phyloP scores from a whole-genome alignment of 2,329 filamentous ascomycete genomes.

The Emergomyces pasteurianus region DNA sequence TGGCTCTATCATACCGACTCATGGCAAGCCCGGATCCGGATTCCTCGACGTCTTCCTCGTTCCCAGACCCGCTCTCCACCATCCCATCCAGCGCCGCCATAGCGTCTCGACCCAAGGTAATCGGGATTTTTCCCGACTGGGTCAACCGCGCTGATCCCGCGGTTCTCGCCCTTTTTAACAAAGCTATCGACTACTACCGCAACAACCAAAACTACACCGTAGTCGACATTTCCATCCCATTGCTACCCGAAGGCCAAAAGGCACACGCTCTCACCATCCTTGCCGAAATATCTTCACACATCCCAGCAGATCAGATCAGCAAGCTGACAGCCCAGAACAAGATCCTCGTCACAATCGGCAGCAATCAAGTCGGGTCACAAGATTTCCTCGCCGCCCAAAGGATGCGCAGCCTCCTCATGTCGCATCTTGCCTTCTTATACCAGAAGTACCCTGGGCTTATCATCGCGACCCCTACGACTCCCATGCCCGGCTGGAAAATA shows the following conservation, averaged over 20 bases:
- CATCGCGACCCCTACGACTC: constrained; percentile 66
- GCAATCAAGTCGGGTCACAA: constrained; percentile 49
- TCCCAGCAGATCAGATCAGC: constrained; percentile 40
- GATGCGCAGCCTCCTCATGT: constrained; percentile 65
- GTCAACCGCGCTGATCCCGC: constrained; percentile 54
- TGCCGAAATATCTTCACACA: constrained; percentile 49
- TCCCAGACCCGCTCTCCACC: constrained; percentile 43
- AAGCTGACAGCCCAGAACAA: constrained; percentile 56
- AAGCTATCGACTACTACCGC: constrained; percentile 45
- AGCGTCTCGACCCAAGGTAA: constrained; percentile 37
- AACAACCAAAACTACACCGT: constrained; percentile 29
- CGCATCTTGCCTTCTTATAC: constrained; percentile 62
- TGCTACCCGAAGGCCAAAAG: constrained; percentile 56
- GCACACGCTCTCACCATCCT: constrained; percentile 71
- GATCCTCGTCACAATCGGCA: constrained; percentile 53
- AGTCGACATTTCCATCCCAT: constrained; percentile 41
- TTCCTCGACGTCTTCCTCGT: constrained; percentile 48
- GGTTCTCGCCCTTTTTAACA: constrained; percentile 51
- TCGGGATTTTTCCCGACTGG: constrained; percentile 61
- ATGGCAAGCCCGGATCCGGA: constrained; percentile 62
- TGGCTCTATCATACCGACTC: constrained; percentile 69
- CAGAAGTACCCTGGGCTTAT: constrained; percentile 60
- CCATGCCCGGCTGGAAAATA: constrained; percentile 63
- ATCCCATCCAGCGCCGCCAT: constrained; percentile 29
- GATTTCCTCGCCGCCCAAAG: constrained; percentile 65